Base-by-base conservation (phyloP, 1,284 basidiomycete species). In the Pseudozyma thailandica region DNA sequence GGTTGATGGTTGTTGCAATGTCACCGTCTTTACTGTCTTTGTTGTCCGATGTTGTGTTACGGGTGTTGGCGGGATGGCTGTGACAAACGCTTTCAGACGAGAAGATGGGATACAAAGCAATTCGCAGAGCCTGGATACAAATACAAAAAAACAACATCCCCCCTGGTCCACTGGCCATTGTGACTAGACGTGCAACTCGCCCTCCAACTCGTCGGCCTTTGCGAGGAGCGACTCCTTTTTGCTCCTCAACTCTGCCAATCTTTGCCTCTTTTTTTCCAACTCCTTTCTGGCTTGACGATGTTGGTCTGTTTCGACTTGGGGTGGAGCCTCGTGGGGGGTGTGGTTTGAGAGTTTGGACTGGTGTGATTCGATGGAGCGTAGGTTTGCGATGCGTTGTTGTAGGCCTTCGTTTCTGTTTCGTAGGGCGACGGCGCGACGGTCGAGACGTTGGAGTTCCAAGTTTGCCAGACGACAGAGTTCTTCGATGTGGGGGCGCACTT, bases 401-500 rank as follows among this genome's bases (percentile, higher is more conserved):
- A 64, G 47, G 1, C 57, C 28, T 46, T 71, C 68, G 42, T 55
- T 39, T 12, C 50, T 59, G 55, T 72, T 72, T 23, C 44, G 47
- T 5, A 72, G 63, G 1, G 70, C 59, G 1, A 63, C 55, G 4
- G 56, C 63, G 4, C 63, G 45, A 16, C 70, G 55, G 13, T 72
- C 70, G 30, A 59, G 55, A 20, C 63, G 59, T 28, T 54, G 51
- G 16, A 72, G 62, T 13, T 72, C 63, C 43, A 46, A 37, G 1
- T 47, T 42, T 18, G 70, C 70, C 7, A 58, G 51, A 9, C 53
- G 50, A 27, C 60, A 52, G 41, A 72, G 70, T 33, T 66, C 63
- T 33, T 72, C 64, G 35, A 72, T 42, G 38, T 72, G 63, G 2
- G 70, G 70, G 4, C 60, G 59, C 12, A 72, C 70, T 57, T 72